Conservation (phyloP, 768 basidiomycete species). For the Pulveroboletus sp. region DNA sequence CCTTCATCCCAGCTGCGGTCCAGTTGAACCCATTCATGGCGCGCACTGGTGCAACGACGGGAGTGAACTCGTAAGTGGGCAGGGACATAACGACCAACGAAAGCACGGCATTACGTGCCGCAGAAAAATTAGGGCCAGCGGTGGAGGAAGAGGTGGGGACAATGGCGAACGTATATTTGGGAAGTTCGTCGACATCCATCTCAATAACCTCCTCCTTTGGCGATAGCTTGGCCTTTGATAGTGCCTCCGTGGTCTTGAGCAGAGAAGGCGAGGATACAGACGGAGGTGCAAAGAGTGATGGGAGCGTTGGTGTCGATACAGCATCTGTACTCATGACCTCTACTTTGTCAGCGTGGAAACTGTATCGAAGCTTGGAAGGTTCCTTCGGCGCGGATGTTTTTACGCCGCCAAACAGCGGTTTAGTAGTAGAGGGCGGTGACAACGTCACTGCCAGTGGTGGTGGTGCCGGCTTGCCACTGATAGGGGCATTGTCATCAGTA, state of each 20-base stretch:
- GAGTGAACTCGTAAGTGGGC: slow-evolving; percentile 40
- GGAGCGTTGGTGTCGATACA: slow-evolving; percentile 1
- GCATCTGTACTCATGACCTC: slow-evolving; percentile 24
- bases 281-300: slow-evolving; percentile 30
- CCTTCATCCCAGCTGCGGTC: slow-evolving; percentile 55
- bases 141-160: slow-evolving; percentile 11
- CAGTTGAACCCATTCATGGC: slow-evolving; percentile 49
- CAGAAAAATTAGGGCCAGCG: slow-evolving; percentile 19
- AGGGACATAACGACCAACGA: slow-evolving; percentile 38
- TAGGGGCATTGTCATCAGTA: slow-evolving; percentile 18
- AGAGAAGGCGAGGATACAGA: background rate
- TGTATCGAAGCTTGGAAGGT: slow-evolving; percentile 73
- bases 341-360: slow-evolving; percentile 56
- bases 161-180: slow-evolving; percentile 30
- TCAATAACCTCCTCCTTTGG: slow-evolving; percentile 27
- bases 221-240: slow-evolving; percentile 21
- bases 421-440: slow-evolving; percentile 24
- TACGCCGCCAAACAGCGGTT: slow-evolving; percentile 18
- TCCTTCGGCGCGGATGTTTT: slow-evolving; percentile 65
- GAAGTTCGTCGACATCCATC: slow-evolving; percentile 31
- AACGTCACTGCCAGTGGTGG: background rate
- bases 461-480: slow-evolving; percentile 13
- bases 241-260: background rate
- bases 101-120: slow-evolving; percentile 36
- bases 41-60: slow-evolving; percentile 13